Evolutionary conservation across 2,329 filamentous ascomycete species (phyloP), one percentile per base, ranked within the genome.

Genomic region (Pyrenochaeta sp.): DNA sequence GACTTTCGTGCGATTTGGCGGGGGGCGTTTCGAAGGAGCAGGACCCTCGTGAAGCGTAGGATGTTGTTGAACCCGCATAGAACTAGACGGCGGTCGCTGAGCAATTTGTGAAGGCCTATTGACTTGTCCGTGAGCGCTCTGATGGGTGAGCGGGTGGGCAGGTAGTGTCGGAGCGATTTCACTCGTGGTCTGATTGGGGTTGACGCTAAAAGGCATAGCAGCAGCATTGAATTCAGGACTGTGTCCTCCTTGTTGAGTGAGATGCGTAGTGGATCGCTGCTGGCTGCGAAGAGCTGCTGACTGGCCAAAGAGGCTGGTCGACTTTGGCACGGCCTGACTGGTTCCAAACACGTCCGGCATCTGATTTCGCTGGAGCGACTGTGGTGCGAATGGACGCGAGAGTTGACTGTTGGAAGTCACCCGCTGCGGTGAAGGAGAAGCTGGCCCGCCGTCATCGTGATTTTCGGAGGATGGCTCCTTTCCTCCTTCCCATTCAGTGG

Each of bases 251-350:
- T 42, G 57, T 46, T 57, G 49, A 45, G 37, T 30, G 25, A 42
- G n/a, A 25, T 55, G 54, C 28, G 47, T 27, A 27, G 56, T 59
- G 24, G 40, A 40, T 27, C 68, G 69, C 42, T 62, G 56, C 34
- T 72, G 59, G 13, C 58, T 59, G 28, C 72, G 69, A 13, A 72
- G n/a, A 10, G 49, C 45, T 10, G 60, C 61, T n/a, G 62, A 53
- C 15, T 65, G 58, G 22, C 58, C 46, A 42, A 64, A 66, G 9
- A 71, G 32, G 6, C 39, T 61, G 2, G 56, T 48, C 24, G 42
- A 8, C 2, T 60, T 53, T 3, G 43, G 52, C 34, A 42, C 30
- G 8, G 15, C 45, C 27, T 47, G 49, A 13, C 40, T 56, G 30
- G 22, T 10, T 19, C 43, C 45, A 13, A 32, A 32, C 28, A 50